Evolutionary conservation across 2,329 filamentous ascomycete species (phyloP).

Genomic region (Calonectria ilicicola): DNA sequence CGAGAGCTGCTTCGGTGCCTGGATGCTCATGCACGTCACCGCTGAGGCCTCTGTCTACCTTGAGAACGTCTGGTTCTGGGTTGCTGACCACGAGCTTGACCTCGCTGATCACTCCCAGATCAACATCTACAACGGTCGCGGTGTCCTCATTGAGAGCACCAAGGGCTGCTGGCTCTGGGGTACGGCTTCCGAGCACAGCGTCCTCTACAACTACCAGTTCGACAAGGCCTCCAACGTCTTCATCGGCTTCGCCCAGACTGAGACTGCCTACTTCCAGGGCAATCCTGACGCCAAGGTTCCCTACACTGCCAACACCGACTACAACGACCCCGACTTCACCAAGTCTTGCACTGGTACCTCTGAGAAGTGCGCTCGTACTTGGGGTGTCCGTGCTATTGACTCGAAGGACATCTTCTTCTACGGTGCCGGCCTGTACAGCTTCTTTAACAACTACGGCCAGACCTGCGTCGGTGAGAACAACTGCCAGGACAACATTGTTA

Average conservation of each 20-base stretch:
- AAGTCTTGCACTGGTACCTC: constrained; percentile 60
- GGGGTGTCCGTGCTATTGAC: constrained; percentile 79
- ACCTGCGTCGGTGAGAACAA: constrained; percentile 74
- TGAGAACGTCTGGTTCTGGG: constrained; percentile 93
- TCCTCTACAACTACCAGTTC: constrained; percentile 88
- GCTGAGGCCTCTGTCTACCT: constrained; percentile 77
- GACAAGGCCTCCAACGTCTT: constrained; percentile 82
- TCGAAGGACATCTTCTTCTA: constrained; percentile 77
- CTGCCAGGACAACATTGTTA: constrained; percentile 84
- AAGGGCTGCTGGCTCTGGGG: constrained; percentile 85
- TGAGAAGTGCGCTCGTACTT: constrained; percentile 77
- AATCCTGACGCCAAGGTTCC: constrained; percentile 80
- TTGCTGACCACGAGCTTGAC: constrained; percentile 91
- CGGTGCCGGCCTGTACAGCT: constrained; percentile 82
- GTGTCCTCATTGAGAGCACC: constrained; percentile 80
- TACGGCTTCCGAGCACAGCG: constrained; percentile 76
- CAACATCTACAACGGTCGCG: constrained; percentile 89
- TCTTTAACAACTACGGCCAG: constrained; percentile 86
- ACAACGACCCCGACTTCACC: constrained; percentile 76
- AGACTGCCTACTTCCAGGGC: constrained; percentile 90
- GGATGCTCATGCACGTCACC: constrained; percentile 76
- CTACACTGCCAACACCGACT: constrained; percentile 69
- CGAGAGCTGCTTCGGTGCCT: constrained; percentile 78
- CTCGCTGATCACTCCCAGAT: constrained; percentile 79
- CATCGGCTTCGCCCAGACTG: constrained; percentile 87